Evolutionary conservation across 176 grass and related monocot genomes (phyloP), one percentile per base, ranked within the genome.

Genomic region (Raddia guianensis): DNA sequence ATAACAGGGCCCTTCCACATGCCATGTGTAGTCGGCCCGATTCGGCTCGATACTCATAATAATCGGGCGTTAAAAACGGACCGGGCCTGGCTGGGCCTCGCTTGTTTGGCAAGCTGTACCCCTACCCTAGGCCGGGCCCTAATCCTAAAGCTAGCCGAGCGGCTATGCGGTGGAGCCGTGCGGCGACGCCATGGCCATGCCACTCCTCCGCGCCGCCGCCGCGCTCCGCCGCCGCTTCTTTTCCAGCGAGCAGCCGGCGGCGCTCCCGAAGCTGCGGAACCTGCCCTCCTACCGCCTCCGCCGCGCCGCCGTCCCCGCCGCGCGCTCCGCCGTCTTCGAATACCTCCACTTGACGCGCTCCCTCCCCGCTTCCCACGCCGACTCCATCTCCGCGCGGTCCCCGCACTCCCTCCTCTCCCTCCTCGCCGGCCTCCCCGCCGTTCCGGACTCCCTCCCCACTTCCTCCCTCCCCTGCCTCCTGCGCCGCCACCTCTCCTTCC

Each of bases 311-410:
- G 59, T 97, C 49, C 79, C 68, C 50, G 94, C 87, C 44, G 94
- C 89, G 34, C 87, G 85, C 58, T 40, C 79, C 78, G 87, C 80
- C 65, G 74, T 97, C 16, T 88, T 79, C 11, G 94, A 97, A 37
- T 94, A 97, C 80, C 89, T 97, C 76, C 86, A 92, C 83, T 66
- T 68, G 52, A 92, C 89, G 33, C 91, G 94, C 57, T 84, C 49
- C 88, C 85, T 97, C 48, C 87, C 94, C 49, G 85, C 79, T 73
- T 76, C 80, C 72, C 90, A 85, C 53, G 90, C 90, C 55, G 90
- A 97, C 56, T 83, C 68, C 72, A 97, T 92, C 80, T 70, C 74
- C 50, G 82, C 86, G 55, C 82, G 82, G 62, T 87, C 91, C 47
- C 91, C 94, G 45, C 73, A 68, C 67, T 82, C 87, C 62, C 90